Conservation (phyloP, 805 yeast genomes). For the Alloascoidea africana region DNA sequence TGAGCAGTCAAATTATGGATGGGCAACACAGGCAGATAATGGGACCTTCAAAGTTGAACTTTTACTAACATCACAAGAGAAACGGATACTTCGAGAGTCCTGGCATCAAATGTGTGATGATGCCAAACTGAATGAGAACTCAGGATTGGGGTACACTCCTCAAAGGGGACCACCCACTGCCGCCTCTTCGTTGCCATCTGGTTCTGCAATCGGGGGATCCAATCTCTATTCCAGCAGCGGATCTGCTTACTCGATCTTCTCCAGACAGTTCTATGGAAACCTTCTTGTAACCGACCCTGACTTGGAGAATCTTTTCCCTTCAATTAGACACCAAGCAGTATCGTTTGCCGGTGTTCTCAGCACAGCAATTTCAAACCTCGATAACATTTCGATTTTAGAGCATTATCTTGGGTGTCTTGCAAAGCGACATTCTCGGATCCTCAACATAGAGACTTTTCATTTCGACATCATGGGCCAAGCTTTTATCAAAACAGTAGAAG, state of each 20-base stretch:
- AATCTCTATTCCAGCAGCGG: too few species aligned
- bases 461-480: constrained; percentile 16
- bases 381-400: constrained; percentile 39
- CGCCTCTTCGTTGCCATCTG: too few species aligned
- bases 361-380: constrained; percentile 49
- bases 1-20: too few species aligned
- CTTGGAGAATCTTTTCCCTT: constrained; percentile 54
- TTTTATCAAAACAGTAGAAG: constrained; percentile 13
- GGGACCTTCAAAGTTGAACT: too few species aligned
- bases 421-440: constrained; percentile 58
- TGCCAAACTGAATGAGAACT: too few species aligned
- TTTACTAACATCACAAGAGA: too few species aligned
- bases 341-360: constrained; percentile 70
- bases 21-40: too few species aligned
- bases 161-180: too few species aligned
- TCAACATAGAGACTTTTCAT: constrained; percentile 40
- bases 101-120: too few species aligned
- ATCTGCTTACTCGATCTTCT: constrained; percentile 45
- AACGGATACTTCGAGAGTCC: too few species aligned
- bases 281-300: constrained; percentile 43
- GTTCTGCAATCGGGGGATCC: too few species aligned
- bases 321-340: constrained; percentile 63
- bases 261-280: constrained; percentile 64
- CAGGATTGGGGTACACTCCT: too few species aligned
- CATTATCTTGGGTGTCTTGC: constrained; percentile 50